phyloP scores from a whole-genome alignment of 208 protist species.

The Trypanosoma conorhini region DNA sequence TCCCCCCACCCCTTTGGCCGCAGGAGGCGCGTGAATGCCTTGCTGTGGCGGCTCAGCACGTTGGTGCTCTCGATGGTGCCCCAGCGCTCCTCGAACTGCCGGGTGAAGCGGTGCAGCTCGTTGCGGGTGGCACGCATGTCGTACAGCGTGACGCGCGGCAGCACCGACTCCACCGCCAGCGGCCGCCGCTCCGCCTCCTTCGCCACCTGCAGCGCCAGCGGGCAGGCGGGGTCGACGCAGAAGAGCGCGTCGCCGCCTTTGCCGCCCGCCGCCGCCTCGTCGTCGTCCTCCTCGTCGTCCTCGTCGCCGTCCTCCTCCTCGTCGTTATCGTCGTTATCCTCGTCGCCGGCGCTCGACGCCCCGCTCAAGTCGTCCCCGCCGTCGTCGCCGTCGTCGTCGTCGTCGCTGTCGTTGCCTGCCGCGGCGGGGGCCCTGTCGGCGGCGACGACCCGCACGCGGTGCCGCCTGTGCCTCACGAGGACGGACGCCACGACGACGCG shows the following conservation, averaged over 20 bases:
- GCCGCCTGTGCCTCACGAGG: constrained; percentile 21
- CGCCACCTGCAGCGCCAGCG: constrained; percentile 51
- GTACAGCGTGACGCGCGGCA: constrained; percentile 41
- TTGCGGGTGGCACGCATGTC: constrained; percentile 21
- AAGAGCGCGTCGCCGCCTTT: constrained; percentile 26
- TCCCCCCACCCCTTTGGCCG: constrained; percentile 12
- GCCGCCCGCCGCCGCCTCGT: constrained; percentile 8
- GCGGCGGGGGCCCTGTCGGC: not conserved
- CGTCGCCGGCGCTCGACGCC: not conserved
- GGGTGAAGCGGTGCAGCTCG: constrained; percentile 27
- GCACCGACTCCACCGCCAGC: constrained; percentile 37
- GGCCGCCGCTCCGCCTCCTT: constrained; percentile 63
- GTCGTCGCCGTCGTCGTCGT: not conserved
- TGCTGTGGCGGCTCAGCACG: constrained; percentile 28
- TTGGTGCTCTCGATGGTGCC: constrained; percentile 40
- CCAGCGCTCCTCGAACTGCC: constrained; percentile 36
- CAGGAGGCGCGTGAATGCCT: constrained; percentile 52
- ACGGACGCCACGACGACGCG: constrained; percentile 44
- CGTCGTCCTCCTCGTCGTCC: constrained; percentile 3
- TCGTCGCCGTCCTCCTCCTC: constrained; percentile 9
- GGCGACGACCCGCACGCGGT: constrained; percentile 47
- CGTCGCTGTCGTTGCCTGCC: not conserved
- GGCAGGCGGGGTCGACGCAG: constrained; percentile 37
- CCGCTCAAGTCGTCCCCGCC: not conserved
- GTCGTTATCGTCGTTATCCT: constrained; percentile 9